These are phyloP conservation scores for Candolleomyces efflorescens DNA, from an alignment of 768 basidiomycete species.

Conservation along the genomic window DNA sequence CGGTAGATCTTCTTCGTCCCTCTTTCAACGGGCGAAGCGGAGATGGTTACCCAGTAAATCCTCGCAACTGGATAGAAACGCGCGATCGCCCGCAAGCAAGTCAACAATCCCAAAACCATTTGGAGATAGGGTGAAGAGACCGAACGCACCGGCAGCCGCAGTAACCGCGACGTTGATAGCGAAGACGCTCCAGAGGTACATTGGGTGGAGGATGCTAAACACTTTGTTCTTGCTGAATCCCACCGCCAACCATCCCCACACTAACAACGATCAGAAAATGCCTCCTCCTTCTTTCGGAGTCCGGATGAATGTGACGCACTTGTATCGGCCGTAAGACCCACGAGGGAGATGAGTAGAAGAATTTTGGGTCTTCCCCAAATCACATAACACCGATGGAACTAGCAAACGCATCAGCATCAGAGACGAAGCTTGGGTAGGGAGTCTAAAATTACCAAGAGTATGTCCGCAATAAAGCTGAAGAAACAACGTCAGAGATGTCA, in stretches of 20 bases:
- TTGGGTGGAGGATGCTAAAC: background rate
- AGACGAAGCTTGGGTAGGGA: background rate
- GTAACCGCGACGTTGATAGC: conserved; percentile 10
- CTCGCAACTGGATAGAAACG: background rate
- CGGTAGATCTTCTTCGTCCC: conserved; percentile 6
- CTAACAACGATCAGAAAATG: conserved; percentile 3
- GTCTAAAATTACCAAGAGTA: conserved; percentile 3
- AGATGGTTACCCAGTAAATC: conserved; percentile 8
- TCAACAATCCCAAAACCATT: background rate
- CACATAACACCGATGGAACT: conserved; percentile 12
- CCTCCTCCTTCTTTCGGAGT: background rate
- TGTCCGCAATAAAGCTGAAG: conserved; percentile 7
- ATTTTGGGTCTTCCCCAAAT: conserved; percentile 9
- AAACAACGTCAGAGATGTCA: background rate
- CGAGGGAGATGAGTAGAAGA: conserved; percentile 5
- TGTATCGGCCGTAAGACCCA: conserved; percentile 7
- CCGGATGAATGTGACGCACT: background rate
- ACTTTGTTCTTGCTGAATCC: background rate
- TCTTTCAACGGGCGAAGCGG: conserved; percentile 1
- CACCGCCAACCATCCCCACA: conserved; percentile 11
- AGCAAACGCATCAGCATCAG: background rate
- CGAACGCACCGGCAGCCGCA: conserved; percentile 6
- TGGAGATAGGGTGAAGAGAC: background rate
- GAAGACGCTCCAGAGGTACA: conserved; percentile 11
- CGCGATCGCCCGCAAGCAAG: background rate